Evolutionary conservation across 2,329 filamentous ascomycete species (phyloP), one percentile per base, ranked within the genome.

Genomic region (Penicillium thymicola): DNA sequence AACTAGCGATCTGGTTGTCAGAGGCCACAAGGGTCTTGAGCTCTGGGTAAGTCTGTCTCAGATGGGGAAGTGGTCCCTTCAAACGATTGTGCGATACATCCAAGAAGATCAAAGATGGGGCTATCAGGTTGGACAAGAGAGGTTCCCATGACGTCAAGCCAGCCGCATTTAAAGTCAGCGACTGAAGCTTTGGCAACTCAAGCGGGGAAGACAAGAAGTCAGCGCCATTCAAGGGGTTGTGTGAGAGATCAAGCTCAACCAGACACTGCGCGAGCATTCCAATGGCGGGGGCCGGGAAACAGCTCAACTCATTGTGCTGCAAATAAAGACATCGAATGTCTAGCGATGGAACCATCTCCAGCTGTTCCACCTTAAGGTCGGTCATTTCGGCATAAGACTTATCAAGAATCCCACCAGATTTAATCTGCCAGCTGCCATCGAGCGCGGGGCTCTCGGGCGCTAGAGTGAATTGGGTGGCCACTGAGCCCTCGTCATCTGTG

Each of bases 31-130:
- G 78, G 0, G 89, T 84, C 1, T 81, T 82, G 41, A 97, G 79
- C 7, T 78, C 80, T 0, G 91, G 90, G 70, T 91, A 97, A 1
- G 76, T 78, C 7, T 82, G 75, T 51, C 86, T 86, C 7, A 96
- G 76, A 25, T 70, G 63, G 0, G 92, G 90, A 0, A 97, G 78
- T 0, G 82, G 48, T 6, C 82, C 81, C 0, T 85, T 82, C 30
- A 97, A 76, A n/a, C 89, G 86, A 70, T 97, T 97, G 61, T 88
- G 83, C 25, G 89, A 91, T 8, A 95, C 80, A 68, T 97, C 90
- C 1, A 97, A 79, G 64, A 88, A 89, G 52, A 88, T 84, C 7
- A 97, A 81, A 7, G 76, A 79, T 0, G 92, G 91, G 0, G 92
- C 91, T n/a, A 82, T 80, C 5, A 97, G 81, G 61, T 85, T 78